Evolutionary conservation across 371 early-diverging fungal species (phyloP).

Genomic region (Nematocida sp.): DNA sequence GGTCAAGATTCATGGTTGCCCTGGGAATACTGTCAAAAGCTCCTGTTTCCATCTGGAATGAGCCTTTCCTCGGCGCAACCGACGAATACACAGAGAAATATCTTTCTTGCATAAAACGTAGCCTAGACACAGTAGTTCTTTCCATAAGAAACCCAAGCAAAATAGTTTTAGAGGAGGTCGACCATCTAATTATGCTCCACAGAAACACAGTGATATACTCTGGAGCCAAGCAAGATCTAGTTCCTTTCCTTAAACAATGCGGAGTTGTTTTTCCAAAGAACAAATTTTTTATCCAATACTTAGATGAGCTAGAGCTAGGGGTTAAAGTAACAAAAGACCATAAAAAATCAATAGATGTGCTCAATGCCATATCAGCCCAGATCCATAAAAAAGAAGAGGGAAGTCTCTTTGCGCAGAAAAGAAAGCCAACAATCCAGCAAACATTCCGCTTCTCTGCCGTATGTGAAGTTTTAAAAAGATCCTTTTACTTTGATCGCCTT

Average conservation of each 20-base stretch:
- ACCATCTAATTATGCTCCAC: conserved; percentile 32
- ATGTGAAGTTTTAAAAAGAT: conserved; percentile 2
- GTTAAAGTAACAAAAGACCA: not conserved
- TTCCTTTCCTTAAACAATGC: not conserved
- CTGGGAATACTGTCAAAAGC: conserved; percentile 9
- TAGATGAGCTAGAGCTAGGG: not conserved
- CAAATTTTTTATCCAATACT: conserved; percentile 28
- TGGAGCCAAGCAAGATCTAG: not conserved
- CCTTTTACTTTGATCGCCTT: conserved; percentile 18
- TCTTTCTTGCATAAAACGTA: conserved; percentile 8
- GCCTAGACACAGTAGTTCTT: conserved; percentile 6
- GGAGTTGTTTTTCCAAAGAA: conserved; percentile 28
- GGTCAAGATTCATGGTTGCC: conserved; percentile 16
- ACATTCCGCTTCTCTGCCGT: not conserved
- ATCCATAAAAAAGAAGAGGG: not conserved
- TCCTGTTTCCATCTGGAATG: conserved; percentile 34
- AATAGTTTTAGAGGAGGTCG: conserved; percentile 19
- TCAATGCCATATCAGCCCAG: conserved; percentile 13
- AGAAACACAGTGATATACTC: conserved; percentile 29
- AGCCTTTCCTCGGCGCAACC: conserved; percentile 28
- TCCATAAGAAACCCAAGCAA: conserved; percentile 19
- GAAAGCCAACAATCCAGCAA: not conserved
- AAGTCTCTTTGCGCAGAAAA: not conserved
- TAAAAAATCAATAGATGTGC: conserved; percentile 17
- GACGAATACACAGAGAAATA: not conserved